Conservation (phyloP, 164 flowering plant genomes). For the Taxillus chinensis region DNA sequence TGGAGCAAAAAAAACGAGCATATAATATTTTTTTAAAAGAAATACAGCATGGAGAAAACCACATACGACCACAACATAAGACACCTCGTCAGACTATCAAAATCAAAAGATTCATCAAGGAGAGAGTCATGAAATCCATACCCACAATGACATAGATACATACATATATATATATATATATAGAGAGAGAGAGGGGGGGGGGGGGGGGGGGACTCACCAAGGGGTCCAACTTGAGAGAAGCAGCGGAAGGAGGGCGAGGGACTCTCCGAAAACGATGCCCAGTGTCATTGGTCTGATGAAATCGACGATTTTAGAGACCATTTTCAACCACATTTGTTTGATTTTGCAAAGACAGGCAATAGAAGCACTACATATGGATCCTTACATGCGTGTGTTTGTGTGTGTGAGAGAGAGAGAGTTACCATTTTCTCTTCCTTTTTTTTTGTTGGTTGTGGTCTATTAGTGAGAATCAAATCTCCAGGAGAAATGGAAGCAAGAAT, state of each 20-base stretch:
- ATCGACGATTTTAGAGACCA: not conserved
- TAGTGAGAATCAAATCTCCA: not conserved
- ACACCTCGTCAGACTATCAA: not conserved
- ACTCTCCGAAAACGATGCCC: conserved; percentile 67
- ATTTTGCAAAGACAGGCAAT: not conserved
- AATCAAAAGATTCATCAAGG: not conserved
- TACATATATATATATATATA: not conserved
- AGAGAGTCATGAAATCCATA: not conserved
- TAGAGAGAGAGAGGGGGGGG: not conserved
- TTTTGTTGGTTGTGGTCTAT: too few relatives aligned
- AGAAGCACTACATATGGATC: too few relatives aligned
- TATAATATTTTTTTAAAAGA: too few relatives aligned
- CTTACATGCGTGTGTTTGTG: too few relatives aligned
- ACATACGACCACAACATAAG: not conserved
- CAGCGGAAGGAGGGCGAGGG: conserved; percentile 39
- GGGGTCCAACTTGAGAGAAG: conserved; percentile 56
- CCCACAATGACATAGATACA: not conserved
- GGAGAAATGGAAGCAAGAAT: not conserved
- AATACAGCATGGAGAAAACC: not conserved
- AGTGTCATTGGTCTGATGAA: conserved; percentile 42
- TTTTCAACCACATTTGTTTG: not conserved
- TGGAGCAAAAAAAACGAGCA: not conserved
- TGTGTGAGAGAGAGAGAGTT: too few relatives aligned
- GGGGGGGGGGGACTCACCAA: conserved; percentile 31
- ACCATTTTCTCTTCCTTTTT: too few relatives aligned